Evolutionary conservation across 176 grass and related monocot genomes (phyloP).

Genomic region (Aegilops speltoides): DNA sequence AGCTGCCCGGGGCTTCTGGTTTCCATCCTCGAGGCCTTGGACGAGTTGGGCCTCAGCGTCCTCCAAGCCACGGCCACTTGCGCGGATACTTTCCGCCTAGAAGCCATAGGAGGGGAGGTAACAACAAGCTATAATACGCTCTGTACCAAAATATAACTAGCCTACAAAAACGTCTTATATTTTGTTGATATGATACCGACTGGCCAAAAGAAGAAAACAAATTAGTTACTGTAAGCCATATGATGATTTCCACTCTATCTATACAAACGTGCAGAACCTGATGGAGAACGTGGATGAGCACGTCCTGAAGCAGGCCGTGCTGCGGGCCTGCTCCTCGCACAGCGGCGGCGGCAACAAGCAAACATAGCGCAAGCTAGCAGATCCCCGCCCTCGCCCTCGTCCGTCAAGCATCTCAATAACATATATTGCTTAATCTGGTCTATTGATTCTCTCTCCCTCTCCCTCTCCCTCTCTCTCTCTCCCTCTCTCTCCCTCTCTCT

Average conservation of each 20-base stretch:
- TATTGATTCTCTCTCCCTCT: not conserved
- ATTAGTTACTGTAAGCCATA: no score
- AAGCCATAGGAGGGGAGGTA: slow-evolving; percentile 79
- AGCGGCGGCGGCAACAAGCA: slow-evolving; percentile 34
- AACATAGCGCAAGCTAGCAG: not conserved
- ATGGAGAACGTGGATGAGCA: slow-evolving; percentile 59
- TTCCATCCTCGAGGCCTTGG: slow-evolving; percentile 78
- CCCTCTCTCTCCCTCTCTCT: not conserved
- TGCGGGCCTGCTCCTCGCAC: slow-evolving; percentile 56
- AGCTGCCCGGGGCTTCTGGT: slow-evolving; percentile 86
- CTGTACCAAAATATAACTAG: no score
- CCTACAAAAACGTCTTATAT: no score
- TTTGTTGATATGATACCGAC: no score
- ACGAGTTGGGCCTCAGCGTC: slow-evolving; percentile 86
- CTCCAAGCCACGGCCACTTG: slow-evolving; percentile 83
- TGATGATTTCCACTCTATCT: not conserved
- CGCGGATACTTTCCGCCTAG: slow-evolving; percentile 70
- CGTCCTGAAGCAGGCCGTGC: slow-evolving; percentile 77
- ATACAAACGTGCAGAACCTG: slow-evolving; percentile 45
- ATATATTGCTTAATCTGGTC: not conserved
- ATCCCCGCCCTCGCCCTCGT: not conserved
- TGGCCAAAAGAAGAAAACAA: not conserved
- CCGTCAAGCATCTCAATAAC: not conserved
- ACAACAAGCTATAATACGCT: not conserved
- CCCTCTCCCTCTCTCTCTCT: not conserved